Evolutionary conservation across 2,329 filamentous ascomycete genomes (phyloP).

Genomic region (Pseudogymnoascus verrucosus): DNA sequence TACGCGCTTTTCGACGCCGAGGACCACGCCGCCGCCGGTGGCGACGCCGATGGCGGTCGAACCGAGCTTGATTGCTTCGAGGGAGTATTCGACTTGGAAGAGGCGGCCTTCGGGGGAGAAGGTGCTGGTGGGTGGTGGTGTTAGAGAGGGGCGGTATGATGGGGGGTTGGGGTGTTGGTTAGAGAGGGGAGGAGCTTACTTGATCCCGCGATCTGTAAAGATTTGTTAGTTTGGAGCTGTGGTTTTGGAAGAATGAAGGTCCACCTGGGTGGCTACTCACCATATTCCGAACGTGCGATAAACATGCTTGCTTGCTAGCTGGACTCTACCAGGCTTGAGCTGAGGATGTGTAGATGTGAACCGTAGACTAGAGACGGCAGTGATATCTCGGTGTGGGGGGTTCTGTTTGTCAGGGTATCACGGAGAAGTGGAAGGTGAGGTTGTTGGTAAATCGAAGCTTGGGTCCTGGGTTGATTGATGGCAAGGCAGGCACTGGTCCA

Average conservation of each 20-base stretch:
- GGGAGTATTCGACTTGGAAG: constrained; percentile 99
- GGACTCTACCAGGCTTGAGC: constrained; percentile 5
- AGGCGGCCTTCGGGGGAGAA: constrained; percentile 99
- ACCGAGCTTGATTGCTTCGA: constrained; percentile 99
- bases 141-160: too few relatives aligned
- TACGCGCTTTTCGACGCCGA: constrained; percentile 98
- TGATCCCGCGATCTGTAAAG: constrained; percentile 84
- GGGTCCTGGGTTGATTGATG: background rate
- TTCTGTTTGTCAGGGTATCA: background rate
- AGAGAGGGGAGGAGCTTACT: constrained; percentile 50
- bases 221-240: constrained; percentile 31
- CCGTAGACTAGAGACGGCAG: background rate
- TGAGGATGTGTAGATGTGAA: background rate
- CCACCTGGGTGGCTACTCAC: constrained; percentile 44
- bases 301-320: constrained; percentile 56
- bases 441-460: constrained; percentile 4
- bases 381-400: background rate
- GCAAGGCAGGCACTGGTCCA: constrained; percentile 9
- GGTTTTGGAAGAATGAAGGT: constrained; percentile 18
- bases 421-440: background rate
- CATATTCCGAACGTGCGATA: constrained; percentile 99
- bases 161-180: constrained; percentile 18
- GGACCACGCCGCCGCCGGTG: constrained; percentile 88
- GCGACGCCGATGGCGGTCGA: constrained; percentile 97
- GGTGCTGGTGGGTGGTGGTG: constrained; percentile 57